Conservation (phyloP, 2,329 filamentous ascomycete genomes). For the Apiospora rasikravindrae region DNA sequence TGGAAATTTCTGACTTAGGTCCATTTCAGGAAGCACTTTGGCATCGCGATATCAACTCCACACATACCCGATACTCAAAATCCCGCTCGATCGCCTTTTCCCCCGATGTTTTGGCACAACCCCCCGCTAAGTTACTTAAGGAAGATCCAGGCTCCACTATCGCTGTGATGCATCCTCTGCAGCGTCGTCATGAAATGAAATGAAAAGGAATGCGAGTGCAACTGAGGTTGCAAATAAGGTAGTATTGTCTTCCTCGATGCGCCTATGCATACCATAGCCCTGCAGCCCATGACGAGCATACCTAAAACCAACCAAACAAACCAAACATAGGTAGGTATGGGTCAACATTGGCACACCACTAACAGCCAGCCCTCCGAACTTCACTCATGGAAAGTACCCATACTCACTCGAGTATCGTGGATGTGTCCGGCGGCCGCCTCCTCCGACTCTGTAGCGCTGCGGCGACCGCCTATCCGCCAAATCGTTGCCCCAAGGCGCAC, state of each 20-base stretch:
- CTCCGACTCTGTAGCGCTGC: not conserved
- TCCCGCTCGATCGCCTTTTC: not conserved
- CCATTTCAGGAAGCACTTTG: not conserved
- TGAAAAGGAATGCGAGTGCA: not conserved
- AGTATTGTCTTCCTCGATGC: not conserved
- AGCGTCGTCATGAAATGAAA: conserved; percentile 1
- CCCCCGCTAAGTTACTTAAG: not conserved
- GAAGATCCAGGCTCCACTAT: not conserved
- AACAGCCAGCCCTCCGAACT: not conserved
- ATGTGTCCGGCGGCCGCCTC: not conserved
- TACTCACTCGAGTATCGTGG: conserved; percentile 12
- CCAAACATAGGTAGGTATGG: not conserved
- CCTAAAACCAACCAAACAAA: not conserved
- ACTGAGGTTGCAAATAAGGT: not conserved
- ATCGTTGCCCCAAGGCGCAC: conserved; percentile 3
- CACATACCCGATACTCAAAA: not conserved
- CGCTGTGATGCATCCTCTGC: not conserved
- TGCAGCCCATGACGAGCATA: not conserved
- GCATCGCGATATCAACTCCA: not conserved
- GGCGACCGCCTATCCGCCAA: not conserved
- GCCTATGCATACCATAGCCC: not conserved
- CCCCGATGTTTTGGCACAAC: not conserved
- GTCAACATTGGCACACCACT: not conserved
- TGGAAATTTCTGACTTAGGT: not conserved
- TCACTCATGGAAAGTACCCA: conserved; percentile 8